Conservation (phyloP, 805 yeast species). For the Jamesozyma hellenica region DNA sequence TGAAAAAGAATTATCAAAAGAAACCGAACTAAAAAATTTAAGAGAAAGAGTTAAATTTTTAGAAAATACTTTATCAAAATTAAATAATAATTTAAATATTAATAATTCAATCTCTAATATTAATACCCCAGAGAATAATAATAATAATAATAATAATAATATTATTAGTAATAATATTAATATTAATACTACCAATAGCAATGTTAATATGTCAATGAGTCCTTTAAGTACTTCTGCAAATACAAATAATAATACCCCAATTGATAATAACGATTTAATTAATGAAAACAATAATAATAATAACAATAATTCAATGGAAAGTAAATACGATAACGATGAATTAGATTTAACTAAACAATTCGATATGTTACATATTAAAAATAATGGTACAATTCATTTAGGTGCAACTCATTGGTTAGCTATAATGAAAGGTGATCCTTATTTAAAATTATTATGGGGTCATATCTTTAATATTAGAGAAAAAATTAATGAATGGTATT, state of each 20-base stretch:
- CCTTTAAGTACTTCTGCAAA: background rate
- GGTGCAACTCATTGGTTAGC: slow-evolving; percentile 52
- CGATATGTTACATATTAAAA: slow-evolving; percentile 36
- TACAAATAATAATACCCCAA: background rate
- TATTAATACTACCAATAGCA: background rate
- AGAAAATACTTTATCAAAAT: slow-evolving; percentile 36
- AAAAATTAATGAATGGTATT: slow-evolving; percentile 27
- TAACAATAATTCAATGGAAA: slow-evolving; percentile 1
- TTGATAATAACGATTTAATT: background rate
- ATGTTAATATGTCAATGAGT: background rate
- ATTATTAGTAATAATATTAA: background rate
- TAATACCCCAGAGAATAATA: slow-evolving; percentile 15
- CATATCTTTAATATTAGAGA: slow-evolving; percentile 37
- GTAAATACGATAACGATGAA: slow-evolving; percentile 26
- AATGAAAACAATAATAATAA: background rate
- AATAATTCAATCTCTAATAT: slow-evolving; percentile 4
- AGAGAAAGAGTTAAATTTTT: slow-evolving; percentile 44
- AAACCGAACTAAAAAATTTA: slow-evolving; percentile 41
- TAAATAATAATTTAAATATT: slow-evolving; percentile 6
- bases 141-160: slow-evolving; percentile 5
- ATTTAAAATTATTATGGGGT: slow-evolving; percentile 44
- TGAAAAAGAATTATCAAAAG: slow-evolving; percentile 41
- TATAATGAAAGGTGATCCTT: slow-evolving; percentile 49
- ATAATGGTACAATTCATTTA: slow-evolving; percentile 35
- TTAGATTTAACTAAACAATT: slow-evolving; percentile 34